These are phyloP conservation scores for Mediolabrus comicus DNA, from an alignment of 108 stramenopile genomes.

Conservation along the genomic window DNA sequence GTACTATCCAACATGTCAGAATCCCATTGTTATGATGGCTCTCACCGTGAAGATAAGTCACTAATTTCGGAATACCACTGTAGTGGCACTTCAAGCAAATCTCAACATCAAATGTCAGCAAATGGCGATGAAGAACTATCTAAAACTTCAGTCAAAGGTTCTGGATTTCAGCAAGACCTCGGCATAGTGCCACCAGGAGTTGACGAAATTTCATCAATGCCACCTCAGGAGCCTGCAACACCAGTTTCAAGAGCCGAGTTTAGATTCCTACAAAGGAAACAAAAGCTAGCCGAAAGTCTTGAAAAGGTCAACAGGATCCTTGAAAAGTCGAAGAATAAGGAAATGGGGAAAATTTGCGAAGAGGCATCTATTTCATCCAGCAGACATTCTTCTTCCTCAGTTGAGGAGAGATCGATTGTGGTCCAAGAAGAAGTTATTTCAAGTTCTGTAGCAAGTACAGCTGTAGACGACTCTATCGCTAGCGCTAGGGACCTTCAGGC, in stretches of 20 bases:
- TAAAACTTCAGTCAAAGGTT: not conserved
- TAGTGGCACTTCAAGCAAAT: too few species aligned
- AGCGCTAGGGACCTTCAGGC: too few species aligned
- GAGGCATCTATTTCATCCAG: not conserved
- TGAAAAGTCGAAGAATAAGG: slow-evolving; percentile 13
- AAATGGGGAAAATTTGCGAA: not conserved
- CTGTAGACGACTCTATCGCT: too few species aligned
- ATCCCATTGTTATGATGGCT: not conserved
- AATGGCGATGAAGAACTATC: too few species aligned
- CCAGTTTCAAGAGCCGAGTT: slow-evolving; percentile 36
- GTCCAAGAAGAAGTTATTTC: not conserved
- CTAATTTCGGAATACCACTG: too few species aligned
- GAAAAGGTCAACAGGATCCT: slow-evolving; percentile 34
- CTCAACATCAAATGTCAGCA: too few species aligned
- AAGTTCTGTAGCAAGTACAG: not conserved
- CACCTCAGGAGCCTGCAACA: slow-evolving; percentile 20
- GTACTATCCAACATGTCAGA: not conserved
- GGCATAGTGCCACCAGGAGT: not conserved
- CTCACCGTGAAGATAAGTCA: too few species aligned
- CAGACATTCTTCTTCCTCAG: not conserved
- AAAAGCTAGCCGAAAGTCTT: slow-evolving; percentile 33
- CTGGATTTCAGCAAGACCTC: not conserved
- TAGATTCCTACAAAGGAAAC: slow-evolving; percentile 22
- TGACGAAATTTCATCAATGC: not conserved
- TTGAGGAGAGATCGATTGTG: not conserved